Evolutionary conservation across 768 basidiomycete species (phyloP).

Genomic region (Lactarius quietus): DNA sequence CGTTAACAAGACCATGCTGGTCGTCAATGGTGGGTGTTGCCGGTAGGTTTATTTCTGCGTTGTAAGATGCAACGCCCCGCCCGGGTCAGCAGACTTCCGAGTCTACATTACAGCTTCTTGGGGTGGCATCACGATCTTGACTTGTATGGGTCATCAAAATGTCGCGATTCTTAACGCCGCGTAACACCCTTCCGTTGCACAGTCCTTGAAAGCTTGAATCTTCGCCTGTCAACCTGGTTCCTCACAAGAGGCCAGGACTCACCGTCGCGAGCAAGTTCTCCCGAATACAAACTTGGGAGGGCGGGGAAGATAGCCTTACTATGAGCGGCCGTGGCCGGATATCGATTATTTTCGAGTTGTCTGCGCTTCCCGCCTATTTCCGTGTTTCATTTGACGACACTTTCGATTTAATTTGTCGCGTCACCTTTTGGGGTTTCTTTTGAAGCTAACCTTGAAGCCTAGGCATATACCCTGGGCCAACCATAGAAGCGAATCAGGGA

Average conservation of each 20-base stretch:
- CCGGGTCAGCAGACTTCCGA: neutral
- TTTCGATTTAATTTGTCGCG: neutral
- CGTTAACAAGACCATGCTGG: slow-evolving; percentile 41
- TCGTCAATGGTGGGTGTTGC: slow-evolving; percentile 41
- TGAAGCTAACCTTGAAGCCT: neutral
- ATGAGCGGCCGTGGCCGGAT: neutral
- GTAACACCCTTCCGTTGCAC: neutral
- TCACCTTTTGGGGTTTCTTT: neutral
- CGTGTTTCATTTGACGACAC: neutral
- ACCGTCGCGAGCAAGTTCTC: neutral
- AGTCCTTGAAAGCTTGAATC: no score
- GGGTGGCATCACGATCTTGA: neutral
- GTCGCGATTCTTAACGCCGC: neutral
- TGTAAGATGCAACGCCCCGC: neutral
- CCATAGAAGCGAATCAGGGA: slow-evolving; percentile 38
- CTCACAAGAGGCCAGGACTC: neutral
- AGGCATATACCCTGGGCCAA: slow-evolving; percentile 38
- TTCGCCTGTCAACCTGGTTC: neutral
- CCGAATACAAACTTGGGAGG: neutral
- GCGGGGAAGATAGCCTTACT: no score
- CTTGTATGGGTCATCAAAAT: neutral
- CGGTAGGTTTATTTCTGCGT: neutral
- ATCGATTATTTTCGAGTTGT: neutral
- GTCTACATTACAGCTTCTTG: neutral
- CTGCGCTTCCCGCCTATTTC: neutral